These are phyloP conservation scores for Pinus taeda DNA, from an alignment of 75 land plant genomes.

Conservation along the genomic window DNA sequence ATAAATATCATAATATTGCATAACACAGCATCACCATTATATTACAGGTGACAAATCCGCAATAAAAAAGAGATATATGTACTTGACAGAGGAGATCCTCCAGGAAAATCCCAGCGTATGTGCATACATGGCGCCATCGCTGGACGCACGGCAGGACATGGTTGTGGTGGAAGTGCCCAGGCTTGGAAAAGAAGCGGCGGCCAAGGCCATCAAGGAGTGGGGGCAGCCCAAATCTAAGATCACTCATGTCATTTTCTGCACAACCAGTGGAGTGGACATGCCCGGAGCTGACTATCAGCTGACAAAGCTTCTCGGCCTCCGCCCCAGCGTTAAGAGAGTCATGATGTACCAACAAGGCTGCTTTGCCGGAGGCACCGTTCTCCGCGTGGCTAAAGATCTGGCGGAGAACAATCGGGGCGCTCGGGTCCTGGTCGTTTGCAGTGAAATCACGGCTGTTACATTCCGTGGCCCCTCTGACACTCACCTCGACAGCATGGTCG, in stretches of 20 bases:
- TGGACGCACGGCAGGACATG: slow-evolving; percentile 53
- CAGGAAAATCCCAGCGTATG: slow-evolving; percentile 45
- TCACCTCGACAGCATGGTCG: slow-evolving; percentile 45
- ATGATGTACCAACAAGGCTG: slow-evolving; percentile 49
- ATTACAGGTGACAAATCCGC: slow-evolving; percentile 46
- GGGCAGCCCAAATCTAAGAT: slow-evolving; percentile 41
- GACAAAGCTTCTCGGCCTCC: slow-evolving; percentile 45
- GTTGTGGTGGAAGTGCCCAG: slow-evolving; percentile 48
- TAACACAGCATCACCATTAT: no score
- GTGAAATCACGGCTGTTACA: slow-evolving; percentile 36
- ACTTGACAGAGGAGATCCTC: slow-evolving; percentile 36
- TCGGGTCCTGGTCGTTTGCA: slow-evolving; percentile 40
- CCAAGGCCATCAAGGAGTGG: slow-evolving; percentile 42
- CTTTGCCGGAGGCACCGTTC: slow-evolving; percentile 47
- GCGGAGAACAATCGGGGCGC: slow-evolving; percentile 54
- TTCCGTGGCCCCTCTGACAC: slow-evolving; percentile 42
- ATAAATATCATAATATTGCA: no score
- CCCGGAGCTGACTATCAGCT: slow-evolving; percentile 57
- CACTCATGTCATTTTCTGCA: slow-evolving; percentile 51
- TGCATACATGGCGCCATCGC: slow-evolving; percentile 46
- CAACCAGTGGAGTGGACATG: slow-evolving; percentile 48
- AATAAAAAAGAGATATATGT: slow-evolving; percentile 44
- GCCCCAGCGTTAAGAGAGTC: slow-evolving; percentile 32
- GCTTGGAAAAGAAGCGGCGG: slow-evolving; percentile 46
- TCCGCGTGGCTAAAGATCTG: slow-evolving; percentile 47